Conservation (phyloP, 1,139 yeast genomes). For the Suhomyces yuchorum region DNA sequence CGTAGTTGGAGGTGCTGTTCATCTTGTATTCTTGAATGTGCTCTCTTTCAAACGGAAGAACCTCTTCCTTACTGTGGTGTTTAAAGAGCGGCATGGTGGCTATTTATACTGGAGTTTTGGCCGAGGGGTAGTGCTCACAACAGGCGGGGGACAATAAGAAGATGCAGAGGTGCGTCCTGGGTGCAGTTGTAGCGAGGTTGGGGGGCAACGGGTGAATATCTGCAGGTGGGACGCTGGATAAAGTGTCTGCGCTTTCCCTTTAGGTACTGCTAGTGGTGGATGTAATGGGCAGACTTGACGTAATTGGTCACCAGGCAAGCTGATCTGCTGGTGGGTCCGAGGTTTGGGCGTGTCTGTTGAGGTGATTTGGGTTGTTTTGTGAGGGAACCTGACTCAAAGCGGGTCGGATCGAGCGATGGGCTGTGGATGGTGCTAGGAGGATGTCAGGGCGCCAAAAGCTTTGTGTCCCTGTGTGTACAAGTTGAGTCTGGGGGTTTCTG, state of each 20-base stretch:
- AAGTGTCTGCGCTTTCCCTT: not conserved
- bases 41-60: conserved; percentile 11
- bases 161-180: conserved; percentile 1
- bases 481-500: no score
- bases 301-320: not conserved
- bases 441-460: no score
- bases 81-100: conserved; percentile 12
- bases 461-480: no score
- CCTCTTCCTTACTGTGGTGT: conserved; percentile 2
- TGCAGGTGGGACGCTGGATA: not conserved
- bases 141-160: conserved; percentile 7
- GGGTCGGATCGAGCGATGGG: no score
- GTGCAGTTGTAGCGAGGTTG: not conserved
- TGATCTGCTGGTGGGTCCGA: no score
- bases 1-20: conserved; percentile 63
- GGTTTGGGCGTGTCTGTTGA: no score
- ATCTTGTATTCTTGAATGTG: conserved; percentile 44
- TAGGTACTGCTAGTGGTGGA: not conserved
- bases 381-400: no score
- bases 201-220: not conserved
- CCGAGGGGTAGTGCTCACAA: conserved; percentile 10
- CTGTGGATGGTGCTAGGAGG: no score
- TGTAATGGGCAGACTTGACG: not conserved
- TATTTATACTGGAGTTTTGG: conserved; percentile 8
- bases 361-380: no score